Evolutionary conservation across 2,329 filamentous ascomycete genomes (phyloP).

Genomic region (Cytospora paraplurivora): DNA sequence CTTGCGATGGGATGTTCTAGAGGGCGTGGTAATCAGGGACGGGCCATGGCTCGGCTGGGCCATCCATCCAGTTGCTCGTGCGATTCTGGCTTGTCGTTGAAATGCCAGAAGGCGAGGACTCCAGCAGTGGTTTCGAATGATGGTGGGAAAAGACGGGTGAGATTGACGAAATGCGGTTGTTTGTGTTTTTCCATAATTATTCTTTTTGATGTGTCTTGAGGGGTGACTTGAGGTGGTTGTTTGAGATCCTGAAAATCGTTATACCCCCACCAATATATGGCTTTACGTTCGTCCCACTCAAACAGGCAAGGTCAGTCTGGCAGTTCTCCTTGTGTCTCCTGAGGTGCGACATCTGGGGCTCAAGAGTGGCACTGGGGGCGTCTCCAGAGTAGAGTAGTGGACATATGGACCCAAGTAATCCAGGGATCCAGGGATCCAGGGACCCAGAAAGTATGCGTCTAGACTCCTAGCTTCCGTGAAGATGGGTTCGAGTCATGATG

Average conservation of each 20-base stretch:
- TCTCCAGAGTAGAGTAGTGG: no score
- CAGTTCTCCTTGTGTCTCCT: no score
- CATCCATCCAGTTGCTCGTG: background rate
- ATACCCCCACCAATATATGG: constrained; percentile 29
- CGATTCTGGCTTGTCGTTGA: background rate
- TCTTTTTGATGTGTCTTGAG: constrained; percentile 25
- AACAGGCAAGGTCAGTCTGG: background rate
- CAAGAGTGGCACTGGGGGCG: no score
- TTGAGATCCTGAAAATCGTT: constrained; percentile 28
- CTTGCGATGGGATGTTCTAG: background rate
- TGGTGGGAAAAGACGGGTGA: constrained; percentile 7
- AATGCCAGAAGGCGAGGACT: background rate
- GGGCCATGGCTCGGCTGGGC: background rate
- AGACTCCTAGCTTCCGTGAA: no score
- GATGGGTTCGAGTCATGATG: no score
- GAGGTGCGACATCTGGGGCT: no score
- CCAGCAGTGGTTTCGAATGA: background rate
- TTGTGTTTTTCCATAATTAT: background rate
- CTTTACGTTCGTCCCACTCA: constrained; percentile 1
- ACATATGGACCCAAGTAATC: no score
- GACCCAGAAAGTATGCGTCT: no score
- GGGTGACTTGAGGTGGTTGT: constrained; percentile 27
- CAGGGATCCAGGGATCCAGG: no score
- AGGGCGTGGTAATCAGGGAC: background rate
- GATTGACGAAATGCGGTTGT: constrained; percentile 6